These are phyloP conservation scores for Dictyostelium purpureum DNA, from an alignment of 78 protist species.

Conservation along the genomic window DNA sequence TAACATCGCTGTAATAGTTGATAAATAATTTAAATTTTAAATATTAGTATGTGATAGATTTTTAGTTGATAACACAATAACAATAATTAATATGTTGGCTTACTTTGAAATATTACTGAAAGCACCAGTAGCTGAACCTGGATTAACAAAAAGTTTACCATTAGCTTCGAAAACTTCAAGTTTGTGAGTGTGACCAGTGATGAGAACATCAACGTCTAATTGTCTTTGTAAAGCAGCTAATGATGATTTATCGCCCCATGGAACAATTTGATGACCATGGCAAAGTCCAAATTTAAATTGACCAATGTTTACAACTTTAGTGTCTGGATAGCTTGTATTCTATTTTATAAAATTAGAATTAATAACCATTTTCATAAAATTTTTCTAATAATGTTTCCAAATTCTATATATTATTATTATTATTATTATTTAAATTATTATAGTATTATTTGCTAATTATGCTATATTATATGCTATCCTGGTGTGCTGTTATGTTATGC, in stretches of 20 bases:
- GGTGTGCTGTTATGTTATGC: no score
- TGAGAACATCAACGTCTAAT: slow-evolving; percentile 97
- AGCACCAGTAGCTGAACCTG: slow-evolving; percentile 99
- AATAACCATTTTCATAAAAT: background rate
- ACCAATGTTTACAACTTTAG: slow-evolving; percentile 93
- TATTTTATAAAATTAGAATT: no score
- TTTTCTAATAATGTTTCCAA: background rate
- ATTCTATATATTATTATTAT: background rate
- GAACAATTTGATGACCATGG: slow-evolving; percentile 99
- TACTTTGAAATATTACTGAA: slow-evolving; percentile 84
- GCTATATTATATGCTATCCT: no score
- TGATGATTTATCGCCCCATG: slow-evolving; percentile 96
- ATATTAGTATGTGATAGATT: no score
- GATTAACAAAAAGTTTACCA: slow-evolving; percentile 96
- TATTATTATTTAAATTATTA: background rate
- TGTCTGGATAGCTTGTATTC: slow-evolving; percentile 81
- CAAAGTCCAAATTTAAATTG: slow-evolving; percentile 96
- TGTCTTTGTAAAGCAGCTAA: slow-evolving; percentile 95
- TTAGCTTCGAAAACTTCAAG: slow-evolving; percentile 82
- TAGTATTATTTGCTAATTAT: no score
- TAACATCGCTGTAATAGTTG: slow-evolving; percentile 72
- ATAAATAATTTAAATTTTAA: no score
- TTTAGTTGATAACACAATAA: no score
- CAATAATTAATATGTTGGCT: background rate
- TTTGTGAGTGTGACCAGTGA: slow-evolving; percentile 97